These are phyloP conservation scores for Rosa multiflora DNA, from an alignment of 306 rosid genomes.

Conservation along the genomic window DNA sequence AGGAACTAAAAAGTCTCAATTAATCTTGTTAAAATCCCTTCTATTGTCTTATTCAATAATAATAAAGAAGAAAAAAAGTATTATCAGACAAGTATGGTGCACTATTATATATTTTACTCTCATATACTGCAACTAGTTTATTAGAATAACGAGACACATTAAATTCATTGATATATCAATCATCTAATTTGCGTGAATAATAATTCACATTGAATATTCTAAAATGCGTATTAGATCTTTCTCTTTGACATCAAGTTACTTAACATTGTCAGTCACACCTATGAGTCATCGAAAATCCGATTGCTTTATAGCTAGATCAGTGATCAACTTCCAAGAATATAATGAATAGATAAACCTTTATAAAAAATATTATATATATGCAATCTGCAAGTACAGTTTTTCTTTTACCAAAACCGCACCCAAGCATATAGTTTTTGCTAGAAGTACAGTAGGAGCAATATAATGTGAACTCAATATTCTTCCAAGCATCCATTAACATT, in stretches of 20 bases:
- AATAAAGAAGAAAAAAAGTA: too few species aligned
- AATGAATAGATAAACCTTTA: neutral
- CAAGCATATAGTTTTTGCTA: neutral
- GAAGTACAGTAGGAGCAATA: slow-evolving; percentile 10
- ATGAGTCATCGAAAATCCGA: neutral
- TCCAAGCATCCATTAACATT: neutral
- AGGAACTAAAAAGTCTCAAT: too few species aligned
- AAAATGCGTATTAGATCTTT: neutral
- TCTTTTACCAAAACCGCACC: neutral
- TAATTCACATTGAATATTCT: neutral
- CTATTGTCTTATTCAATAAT: too few species aligned
- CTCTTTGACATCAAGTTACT: neutral
- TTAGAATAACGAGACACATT: neutral
- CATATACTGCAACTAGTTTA: neutral
- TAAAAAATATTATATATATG: neutral
- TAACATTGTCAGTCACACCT: neutral
- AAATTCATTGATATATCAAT: neutral
- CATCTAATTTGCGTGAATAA: neutral
- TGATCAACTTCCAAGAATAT: neutral
- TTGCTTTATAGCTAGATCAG: neutral
- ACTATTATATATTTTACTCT: too few species aligned
- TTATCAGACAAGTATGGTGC: neutral
- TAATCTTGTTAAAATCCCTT: too few species aligned
- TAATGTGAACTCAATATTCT: neutral
- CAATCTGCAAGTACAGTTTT: neutral